Percentiles rank a stretch among this genome's conserved stretches.
phyloP scores from a whole-genome alignment of 495 filamentous ascomycete species.

The Durotheca rogersii region DNA sequence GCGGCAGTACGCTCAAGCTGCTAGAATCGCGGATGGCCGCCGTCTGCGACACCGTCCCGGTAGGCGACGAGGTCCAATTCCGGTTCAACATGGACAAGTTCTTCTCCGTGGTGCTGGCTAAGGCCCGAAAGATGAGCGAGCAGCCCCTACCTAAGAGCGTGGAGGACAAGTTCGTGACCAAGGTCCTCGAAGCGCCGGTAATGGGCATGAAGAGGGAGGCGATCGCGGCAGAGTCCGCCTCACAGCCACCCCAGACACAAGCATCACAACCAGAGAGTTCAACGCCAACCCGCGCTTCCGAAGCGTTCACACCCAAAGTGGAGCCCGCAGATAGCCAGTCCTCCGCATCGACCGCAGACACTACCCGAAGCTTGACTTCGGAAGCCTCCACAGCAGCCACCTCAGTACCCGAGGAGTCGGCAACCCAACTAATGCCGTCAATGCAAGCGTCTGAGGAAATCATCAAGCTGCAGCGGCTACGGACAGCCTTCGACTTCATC shows the following conservation, averaged over 20 bases:
- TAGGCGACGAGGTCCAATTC: conserved; percentile 80
- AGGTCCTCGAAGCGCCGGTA: conserved; percentile 72
- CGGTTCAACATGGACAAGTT: conserved; percentile 71
- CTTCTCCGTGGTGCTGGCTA: conserved; percentile 62
- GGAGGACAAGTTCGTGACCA: conserved; percentile 80
- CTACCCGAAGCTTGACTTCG: conserved; percentile 41
- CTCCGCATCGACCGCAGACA: conserved; percentile 38
- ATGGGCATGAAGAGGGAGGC: conserved; percentile 57
- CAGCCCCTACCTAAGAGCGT: conserved; percentile 72
- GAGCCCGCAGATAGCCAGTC: conserved; percentile 43
- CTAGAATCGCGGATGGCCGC: conserved; percentile 53
- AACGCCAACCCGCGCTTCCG: conserved; percentile 38
- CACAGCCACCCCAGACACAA: conserved; percentile 34
- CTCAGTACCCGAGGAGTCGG: conserved; percentile 35
- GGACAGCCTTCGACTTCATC: conserved; percentile 75
- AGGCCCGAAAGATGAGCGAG: conserved; percentile 68
- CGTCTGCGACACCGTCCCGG: conserved; percentile 77
- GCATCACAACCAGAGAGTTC: conserved; percentile 22
- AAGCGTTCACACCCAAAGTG: conserved; percentile 24
- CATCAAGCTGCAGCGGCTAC: conserved; percentile 65
- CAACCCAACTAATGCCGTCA: conserved; percentile 42
- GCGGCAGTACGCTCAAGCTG: conserved; percentile 40
- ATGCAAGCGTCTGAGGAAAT: conserved; percentile 54
- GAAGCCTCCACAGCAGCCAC: conserved; percentile 48
- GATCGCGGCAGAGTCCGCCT: conserved; percentile 35